Conservation (phyloP, 805 yeast species). For the Tetrapisispora pingtungensis region DNA sequence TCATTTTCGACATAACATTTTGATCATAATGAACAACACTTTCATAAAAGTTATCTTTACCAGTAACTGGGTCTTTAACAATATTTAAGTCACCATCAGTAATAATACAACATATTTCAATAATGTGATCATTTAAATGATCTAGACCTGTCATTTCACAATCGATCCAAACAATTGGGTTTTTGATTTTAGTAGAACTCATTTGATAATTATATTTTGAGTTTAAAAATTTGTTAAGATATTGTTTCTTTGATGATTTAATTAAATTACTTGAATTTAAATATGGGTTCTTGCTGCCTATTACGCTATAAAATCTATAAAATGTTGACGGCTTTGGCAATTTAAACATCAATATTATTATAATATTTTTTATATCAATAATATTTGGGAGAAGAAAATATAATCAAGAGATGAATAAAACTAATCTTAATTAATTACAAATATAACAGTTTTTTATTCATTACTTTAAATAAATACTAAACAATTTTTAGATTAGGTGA, state of each 20-base stretch:
- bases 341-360: background rate
- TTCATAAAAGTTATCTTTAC: conserved; percentile 56
- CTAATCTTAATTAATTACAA: too few species aligned
- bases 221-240: too few species aligned
- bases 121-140: conserved; percentile 67
- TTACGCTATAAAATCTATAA: background rate
- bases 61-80: conserved; percentile 35
- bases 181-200: conserved; percentile 2
- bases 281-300: background rate
- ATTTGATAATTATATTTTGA: conserved; percentile 1
- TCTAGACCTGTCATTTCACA: conserved; percentile 98
- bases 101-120: conserved; percentile 83
- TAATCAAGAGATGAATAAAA: too few species aligned
- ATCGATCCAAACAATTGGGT: conserved; percentile 82
- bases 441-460: too few species aligned
- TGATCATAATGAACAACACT: conserved; percentile 66
- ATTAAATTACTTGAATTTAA: background rate
- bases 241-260: too few species aligned
- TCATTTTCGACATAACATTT: conserved; percentile 57
- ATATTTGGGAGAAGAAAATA: too few species aligned
- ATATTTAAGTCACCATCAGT: conserved; percentile 75
- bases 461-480: too few species aligned
- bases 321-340: background rate
- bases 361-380: background rate
- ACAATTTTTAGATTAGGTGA: too few species aligned